Base-by-base conservation (phyloP, 2,329 filamentous ascomycete genomes). In the Fusarium avenaceum region DNA sequence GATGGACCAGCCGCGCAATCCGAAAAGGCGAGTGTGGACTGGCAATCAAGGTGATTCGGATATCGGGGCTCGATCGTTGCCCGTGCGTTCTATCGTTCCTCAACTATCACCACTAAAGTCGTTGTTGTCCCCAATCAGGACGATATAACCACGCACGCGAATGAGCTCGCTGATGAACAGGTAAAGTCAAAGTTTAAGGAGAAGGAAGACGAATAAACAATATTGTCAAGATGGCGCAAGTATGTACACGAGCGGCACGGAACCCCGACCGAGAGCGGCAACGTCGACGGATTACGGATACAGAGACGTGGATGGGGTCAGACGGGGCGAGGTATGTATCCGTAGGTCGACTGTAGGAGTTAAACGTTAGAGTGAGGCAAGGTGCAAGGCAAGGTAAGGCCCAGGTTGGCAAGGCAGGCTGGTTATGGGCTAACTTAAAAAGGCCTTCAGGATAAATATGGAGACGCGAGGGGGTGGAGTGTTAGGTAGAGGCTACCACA, bases 241-340 rank as follows among this genome's bases (percentile, higher is more conserved):
- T 62, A 70, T 63, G 63, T 70, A 70, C 67, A 70, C 57, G 44
- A 70, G 54, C 53, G 66, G 67, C 67, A 63, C 66, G 53, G 67
- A 67, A 70, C 57, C 66, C 67, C 66, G 66, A 67, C 67, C 62
- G 66, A 64, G 62, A 67, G 66, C 57, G 62, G 57, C 62, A 62
- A 49, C 57, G 66, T 64, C 40, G 67, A 63, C 67, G 66, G 67
- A 70, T 65, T 59, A 67, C 28, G 67, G 71, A 60, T 57, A 60
- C 28, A 69, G 71, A 60, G 57, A 60, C 61, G 58, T 57, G 58
- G 61, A 57, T 64, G 66, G 70, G 65, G 68, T 68, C 63, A 56
- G 57, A 73, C 71, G 61, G 71, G 66, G 71, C 69, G 70, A 73
- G 59, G 48, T 56, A 62, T 62, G 57, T 24, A 24, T 24, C 24